Percentiles rank a stretch among this genome's conserved stretches.
These are phyloP conservation scores for Cercospora sesami DNA, from an alignment of 2,329 filamentous ascomycete species.

Conservation along the genomic window DNA sequence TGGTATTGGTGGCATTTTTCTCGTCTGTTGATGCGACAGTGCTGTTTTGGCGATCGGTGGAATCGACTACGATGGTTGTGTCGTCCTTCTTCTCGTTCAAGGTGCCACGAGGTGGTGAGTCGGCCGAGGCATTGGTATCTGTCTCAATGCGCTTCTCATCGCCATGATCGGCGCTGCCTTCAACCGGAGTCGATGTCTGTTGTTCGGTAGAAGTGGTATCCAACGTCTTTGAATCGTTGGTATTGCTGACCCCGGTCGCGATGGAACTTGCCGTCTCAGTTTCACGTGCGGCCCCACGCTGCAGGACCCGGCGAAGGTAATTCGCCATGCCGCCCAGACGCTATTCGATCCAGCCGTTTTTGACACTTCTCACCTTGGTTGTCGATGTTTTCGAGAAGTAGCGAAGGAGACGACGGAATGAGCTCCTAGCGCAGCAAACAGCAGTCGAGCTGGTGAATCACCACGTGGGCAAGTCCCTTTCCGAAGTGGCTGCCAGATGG, in stretches of 20 bases:
- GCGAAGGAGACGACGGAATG: neutral
- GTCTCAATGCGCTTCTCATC: neutral
- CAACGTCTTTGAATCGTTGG: neutral
- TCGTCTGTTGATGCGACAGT: neutral
- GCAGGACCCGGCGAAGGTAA: constrained; percentile 8
- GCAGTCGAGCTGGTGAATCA: neutral
- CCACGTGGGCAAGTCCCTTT: constrained; percentile 1
- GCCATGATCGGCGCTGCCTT: neutral
- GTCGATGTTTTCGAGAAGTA: neutral
- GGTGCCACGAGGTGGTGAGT: neutral
- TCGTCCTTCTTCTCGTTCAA: neutral
- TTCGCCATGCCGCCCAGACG: neutral
- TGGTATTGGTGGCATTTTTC: neutral
- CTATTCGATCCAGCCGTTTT: neutral
- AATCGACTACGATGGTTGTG: neutral
- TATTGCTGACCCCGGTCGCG: neutral
- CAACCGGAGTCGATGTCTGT: neutral
- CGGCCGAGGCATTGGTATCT: neutral
- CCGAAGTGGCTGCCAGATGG: neutral
- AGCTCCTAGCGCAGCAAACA: neutral
- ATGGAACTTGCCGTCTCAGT: neutral
- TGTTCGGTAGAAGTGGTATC: neutral
- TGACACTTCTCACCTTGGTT: neutral
- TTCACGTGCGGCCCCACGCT: neutral
- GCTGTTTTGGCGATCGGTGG: neutral